phyloP scores from a whole-genome alignment of 306 rosid species.

The Echinosophora koreensis region DNA sequence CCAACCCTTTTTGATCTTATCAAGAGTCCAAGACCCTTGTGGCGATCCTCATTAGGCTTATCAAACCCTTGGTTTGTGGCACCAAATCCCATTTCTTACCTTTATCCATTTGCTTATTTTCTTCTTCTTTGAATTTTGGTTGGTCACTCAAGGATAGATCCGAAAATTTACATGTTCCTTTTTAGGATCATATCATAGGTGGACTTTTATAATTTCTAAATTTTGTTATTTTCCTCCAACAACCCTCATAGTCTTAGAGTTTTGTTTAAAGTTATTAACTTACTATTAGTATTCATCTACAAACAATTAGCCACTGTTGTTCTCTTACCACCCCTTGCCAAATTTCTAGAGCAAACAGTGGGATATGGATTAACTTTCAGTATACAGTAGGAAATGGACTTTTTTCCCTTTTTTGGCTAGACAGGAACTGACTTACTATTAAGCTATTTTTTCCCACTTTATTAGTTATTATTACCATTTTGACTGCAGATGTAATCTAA shows the following conservation, averaged over 20 bases:
- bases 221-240: background rate
- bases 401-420: slow-evolving; percentile 15
- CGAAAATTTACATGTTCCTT: no score
- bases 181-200: no score
- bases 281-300: slow-evolving; percentile 13
- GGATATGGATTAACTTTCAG: slow-evolving; percentile 39
- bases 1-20: no score
- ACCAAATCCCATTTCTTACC: no score
- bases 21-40: no score
- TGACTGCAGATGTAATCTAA: background rate
- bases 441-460: background rate
- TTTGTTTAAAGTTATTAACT: background rate
- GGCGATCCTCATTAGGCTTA: no score
- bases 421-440: slow-evolving; percentile 3
- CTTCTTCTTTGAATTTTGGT: no score
- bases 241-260: background rate
- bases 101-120: no score
- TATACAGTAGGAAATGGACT: slow-evolving; percentile 36
- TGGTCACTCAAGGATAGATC: no score
- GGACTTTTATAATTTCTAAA: background rate
- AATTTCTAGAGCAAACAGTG: slow-evolving; percentile 30
- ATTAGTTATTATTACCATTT: background rate
- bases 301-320: slow-evolving; percentile 24
- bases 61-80: no score
- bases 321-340: slow-evolving; percentile 18